Evolutionary conservation across 2,329 filamentous ascomycete genomes (phyloP), one percentile per base, ranked within the genome.

Genomic region (Aspergillus puulaauensis): DNA sequence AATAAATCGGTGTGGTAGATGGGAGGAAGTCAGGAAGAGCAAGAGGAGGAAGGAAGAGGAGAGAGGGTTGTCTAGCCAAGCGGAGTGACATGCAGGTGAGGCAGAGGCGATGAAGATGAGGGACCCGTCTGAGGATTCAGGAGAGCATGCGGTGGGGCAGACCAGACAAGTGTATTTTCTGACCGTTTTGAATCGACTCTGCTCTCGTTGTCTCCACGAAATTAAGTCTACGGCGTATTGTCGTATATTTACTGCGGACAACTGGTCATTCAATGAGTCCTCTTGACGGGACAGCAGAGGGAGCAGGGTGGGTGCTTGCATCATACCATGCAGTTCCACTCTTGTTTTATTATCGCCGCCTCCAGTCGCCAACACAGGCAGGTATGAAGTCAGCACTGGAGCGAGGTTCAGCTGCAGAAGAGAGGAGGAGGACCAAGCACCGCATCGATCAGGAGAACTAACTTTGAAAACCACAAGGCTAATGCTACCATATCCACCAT

Each of bases 61-160:
- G 45, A 37, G 35, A 33, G 14, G 35, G 15, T 48, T n/a, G 45
- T 52, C 39, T 17, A 31, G 37, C 37, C 49, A 52, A 53, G 27
- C 50, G 37, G 24, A 46, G 52, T 59, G 57, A 48, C 53, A 59
- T 59, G 53, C 53, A 59, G 50, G 27, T 45, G 40, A 46, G 51
- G 56, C 41, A 39, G 49, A 56, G 46, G 15, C 19, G 41, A 8
- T 31, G 27, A 31, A 31, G 27, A 31, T 31, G 27, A 31, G 27
- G 27, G 27, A 31, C 27, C 27, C 27, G 27, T 11, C 27, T 31
- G 27, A 31, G 27, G 9, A 31, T 31, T 31, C 27, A 31, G 27
- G 27, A 31, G 27, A 31, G 27, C 27, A 31, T 31, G 27, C 27
- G 45, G 57, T 59, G 57, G 57, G 57, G 56, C 57, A 21, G 41